Evolutionary conservation across 1,284 basidiomycete species (phyloP), one percentile per base, ranked within the genome.

Genomic region (Cryptococcus maquisensis): DNA sequence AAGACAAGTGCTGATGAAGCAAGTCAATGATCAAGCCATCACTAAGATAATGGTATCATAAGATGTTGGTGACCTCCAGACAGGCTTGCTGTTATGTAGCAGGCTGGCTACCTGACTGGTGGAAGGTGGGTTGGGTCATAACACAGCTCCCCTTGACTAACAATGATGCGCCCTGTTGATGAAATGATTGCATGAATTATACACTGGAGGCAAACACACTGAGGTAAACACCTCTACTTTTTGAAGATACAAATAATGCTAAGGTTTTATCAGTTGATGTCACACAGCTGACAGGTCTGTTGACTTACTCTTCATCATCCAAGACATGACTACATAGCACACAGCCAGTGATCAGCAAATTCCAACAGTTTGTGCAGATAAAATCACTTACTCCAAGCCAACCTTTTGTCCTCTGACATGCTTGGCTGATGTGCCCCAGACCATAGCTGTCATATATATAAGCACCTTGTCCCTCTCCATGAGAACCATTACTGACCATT

Each of bases 381-480:
- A 8, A 5, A 39, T 63, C 64, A 58, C 67, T 65, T 57, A 68
- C 62, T 94, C 91, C 52, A 93, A 66, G 8, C 96, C 95, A 28
- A 97, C 93, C 72, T 96, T 94, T 77, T 99, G 96, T 2, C 96
- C 96, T 64, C 94, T 81, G 13, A 92, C 81, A 73, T 98, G 96
- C 78, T 98, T 98, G 23, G 93, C 94, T 61, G 90, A 95, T 1
- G 59, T 61, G 15, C 68, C 68, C 66, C 66, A 70, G 1, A 70
- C 69, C 61, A 68, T 68, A 0, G 72, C 88, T 92, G 56, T 4
- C 21, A n/a, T 43, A 20, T 38, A 20, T 26, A 46, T 37, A 10
- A 48, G 13, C 46, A 13, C 23, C 10, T 15, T 41, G 24, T 10
- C n/a, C n/a, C n/a, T 13, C 23, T 26, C 2, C 16, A 38, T 38